These are phyloP conservation scores for Podospora australis DNA, from an alignment of 495 filamentous ascomycete genomes.

Conservation along the genomic window DNA sequence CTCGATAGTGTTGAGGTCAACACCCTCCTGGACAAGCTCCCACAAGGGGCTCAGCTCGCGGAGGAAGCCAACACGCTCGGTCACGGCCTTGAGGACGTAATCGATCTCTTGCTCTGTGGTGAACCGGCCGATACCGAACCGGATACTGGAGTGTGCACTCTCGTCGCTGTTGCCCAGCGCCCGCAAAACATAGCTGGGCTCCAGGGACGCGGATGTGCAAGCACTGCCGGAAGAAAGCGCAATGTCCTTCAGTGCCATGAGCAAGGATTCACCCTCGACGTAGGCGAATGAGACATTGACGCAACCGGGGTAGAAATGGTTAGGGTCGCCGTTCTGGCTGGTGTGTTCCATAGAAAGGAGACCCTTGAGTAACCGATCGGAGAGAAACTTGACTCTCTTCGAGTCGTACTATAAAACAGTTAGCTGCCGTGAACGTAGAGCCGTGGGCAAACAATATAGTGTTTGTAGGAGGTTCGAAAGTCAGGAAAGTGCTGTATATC, in stretches of 20 bases:
- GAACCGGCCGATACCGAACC: slow-evolving; percentile 95
- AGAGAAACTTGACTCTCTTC: slow-evolving; percentile 72
- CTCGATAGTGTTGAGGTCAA: slow-evolving; percentile 93
- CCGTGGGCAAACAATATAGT: not conserved
- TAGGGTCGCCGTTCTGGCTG: slow-evolving; percentile 76
- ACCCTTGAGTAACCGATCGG: slow-evolving; percentile 72
- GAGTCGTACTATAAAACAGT: slow-evolving; percentile 68
- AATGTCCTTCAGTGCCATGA: slow-evolving; percentile 98
- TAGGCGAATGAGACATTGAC: slow-evolving; percentile 98
- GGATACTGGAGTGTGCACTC: slow-evolving; percentile 93
- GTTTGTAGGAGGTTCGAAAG: slow-evolving; percentile 8
- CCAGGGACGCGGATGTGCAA: slow-evolving; percentile 92
- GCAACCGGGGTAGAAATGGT: slow-evolving; percentile 87
- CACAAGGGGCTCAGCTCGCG: slow-evolving; percentile 93
- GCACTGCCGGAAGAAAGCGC: slow-evolving; percentile 94
- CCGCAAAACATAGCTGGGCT: slow-evolving; percentile 91
- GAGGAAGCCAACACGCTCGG: slow-evolving; percentile 82
- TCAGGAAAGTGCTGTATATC: slow-evolving; percentile 48
- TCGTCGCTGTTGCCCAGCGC: slow-evolving; percentile 94
- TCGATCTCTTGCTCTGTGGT: slow-evolving; percentile 94
- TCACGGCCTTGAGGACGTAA: slow-evolving; percentile 93
- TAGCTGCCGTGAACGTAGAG: slow-evolving; percentile 9
- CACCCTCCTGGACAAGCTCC: slow-evolving; percentile 96
- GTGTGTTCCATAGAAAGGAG: slow-evolving; percentile 89
- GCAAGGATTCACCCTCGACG: slow-evolving; percentile 91